Evolutionary conservation across 1,284 basidiomycete genomes (phyloP).

Genomic region (Trichosporon sp.): DNA sequence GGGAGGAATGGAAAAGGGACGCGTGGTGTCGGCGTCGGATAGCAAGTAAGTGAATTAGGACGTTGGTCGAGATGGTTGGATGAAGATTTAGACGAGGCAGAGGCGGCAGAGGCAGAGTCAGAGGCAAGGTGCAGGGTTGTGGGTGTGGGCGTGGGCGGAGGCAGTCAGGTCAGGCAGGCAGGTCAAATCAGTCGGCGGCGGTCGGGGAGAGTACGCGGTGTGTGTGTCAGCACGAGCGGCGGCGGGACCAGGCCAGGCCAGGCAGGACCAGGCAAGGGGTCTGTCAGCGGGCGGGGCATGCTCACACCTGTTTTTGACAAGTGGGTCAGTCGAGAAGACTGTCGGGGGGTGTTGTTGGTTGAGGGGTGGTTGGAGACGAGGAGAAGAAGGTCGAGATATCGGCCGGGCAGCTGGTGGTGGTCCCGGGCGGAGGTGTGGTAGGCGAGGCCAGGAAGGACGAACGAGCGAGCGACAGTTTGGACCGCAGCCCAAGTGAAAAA

Average conservation of each 20-base stretch:
- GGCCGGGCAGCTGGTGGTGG: neutral
- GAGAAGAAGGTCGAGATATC: constrained; percentile 2
- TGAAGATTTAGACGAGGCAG: constrained; percentile 2
- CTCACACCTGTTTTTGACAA: constrained; percentile 3
- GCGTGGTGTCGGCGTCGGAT: neutral
- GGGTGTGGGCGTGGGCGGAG: neutral
- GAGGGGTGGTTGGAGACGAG: neutral
- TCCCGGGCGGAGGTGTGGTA: neutral
- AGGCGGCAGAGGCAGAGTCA: neutral
- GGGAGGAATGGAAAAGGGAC: constrained; percentile 3
- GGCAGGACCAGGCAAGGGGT: neutral
- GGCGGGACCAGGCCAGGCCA: no score
- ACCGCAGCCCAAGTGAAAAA: neutral
- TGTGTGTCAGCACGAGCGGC: constrained; percentile 7
- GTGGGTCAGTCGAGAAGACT: neutral
- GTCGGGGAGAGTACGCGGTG: neutral
- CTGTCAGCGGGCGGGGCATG: neutral
- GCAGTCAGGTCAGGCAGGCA: no score
- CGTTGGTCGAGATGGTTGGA: neutral
- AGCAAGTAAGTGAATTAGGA: neutral
- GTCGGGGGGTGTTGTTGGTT: neutral
- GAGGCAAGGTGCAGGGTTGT: no score
- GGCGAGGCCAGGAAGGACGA: no score
- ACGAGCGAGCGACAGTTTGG: neutral
- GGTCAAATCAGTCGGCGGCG: no score